Base-by-base conservation (phyloP, 2,329 filamentous ascomycete species). In the Trichothecium sympodiale region DNA sequence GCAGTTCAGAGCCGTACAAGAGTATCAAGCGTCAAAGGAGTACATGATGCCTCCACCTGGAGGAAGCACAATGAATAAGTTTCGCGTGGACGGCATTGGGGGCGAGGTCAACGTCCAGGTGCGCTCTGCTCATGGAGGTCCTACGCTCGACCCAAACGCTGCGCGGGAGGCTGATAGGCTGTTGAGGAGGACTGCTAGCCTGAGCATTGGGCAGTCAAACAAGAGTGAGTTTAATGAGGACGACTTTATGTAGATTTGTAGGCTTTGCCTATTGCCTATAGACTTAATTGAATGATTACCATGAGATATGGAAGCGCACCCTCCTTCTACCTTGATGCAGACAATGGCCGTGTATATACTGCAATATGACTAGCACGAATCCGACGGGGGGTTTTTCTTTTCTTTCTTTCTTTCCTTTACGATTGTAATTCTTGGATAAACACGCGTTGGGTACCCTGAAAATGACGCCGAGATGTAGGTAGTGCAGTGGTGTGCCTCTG, bases 101-200 rank as follows among this genome's bases (percentile, higher is more conserved):
- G 71, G 69, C 13, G 71, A 76, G 42, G 65, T 77, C 17, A 67
- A 69, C 43, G 69, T 76, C 8, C 63, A 71, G 43, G 61, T 74
- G 6, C 64, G 66, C 18, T 56, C 55, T 6, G 49, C 47, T 25
- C 48, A 42, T 10, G 48, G 49, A 5, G 44, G 45, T 2, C 51
- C 53, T 4, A 38, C 40, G 17, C 36, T 37, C 4, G 39, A 39
- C 17, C 26, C 34, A 15, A 15, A 34, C 9, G 36, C 40, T n/a
- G 41, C 40, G 13, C 42, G 52, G 31, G 49, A 57, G 33, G 44
- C 53, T 37, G 43, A 57, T 41, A 48, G 65, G 25, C 50, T 70
- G n/a, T 56, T 64, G 10, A 61, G 62, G 32, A 60, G 61, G 43
- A 57, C 63, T 26, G 59, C 61, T 2, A 52, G 55, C 37, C 50